Percentiles rank a stretch among this genome's conserved stretches.
Conservation (phyloP, 345 rosid species). For the Rhodomyrtus tomentosa region DNA sequence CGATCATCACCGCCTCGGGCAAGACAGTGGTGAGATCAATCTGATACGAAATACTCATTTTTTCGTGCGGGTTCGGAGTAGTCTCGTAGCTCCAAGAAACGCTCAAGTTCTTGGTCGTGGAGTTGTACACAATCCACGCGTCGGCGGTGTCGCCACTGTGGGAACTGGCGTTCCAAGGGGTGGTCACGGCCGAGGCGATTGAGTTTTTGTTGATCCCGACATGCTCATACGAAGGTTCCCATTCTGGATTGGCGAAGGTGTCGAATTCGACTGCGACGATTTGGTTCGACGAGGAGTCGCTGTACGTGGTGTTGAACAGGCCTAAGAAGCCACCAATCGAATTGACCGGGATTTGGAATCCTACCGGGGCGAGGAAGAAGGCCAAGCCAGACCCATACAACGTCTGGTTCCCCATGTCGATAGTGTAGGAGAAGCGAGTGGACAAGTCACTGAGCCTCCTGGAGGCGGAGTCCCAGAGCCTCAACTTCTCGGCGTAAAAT, state of each 20-base stretch:
- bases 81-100: constrained; percentile 20
- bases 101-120: constrained; percentile 16
- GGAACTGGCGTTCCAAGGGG: constrained; percentile 27
- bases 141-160: constrained; percentile 26
- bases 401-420: background rate
- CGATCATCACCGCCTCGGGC: constrained; percentile 10
- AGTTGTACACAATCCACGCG: constrained; percentile 17
- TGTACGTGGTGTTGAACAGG: background rate
- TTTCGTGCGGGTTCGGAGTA: background rate
- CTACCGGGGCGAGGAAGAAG: constrained; percentile 2
- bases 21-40: constrained; percentile 2
- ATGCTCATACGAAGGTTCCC: constrained; percentile 25
- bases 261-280: constrained; percentile 27
- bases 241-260: constrained; percentile 2
- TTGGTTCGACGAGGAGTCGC: background rate
- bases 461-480: constrained; percentile 18
- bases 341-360: background rate
- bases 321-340: constrained; percentile 5
- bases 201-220: constrained; percentile 39
- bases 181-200: constrained; percentile 12
- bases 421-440: constrained; percentile 9
- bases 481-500: constrained; percentile 11
- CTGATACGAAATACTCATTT: background rate
- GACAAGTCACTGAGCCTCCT: constrained; percentile 16
- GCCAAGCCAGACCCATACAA: background rate